Evolutionary conservation across 306 rosid species (phyloP).

Genomic region (Abrus pulchellus): DNA sequence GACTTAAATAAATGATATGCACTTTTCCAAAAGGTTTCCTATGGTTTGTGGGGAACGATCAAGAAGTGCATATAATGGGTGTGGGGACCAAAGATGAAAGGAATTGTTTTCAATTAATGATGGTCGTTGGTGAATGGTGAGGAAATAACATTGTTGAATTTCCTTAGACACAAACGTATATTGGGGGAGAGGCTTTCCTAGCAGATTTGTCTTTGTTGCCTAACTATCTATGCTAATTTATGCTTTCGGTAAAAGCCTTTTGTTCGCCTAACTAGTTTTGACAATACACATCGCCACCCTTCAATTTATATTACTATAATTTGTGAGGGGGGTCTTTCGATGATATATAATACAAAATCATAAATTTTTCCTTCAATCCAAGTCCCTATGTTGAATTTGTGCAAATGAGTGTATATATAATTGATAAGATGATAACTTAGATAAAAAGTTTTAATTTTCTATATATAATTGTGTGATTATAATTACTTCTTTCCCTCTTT

Average conservation of each 20-base stretch:
- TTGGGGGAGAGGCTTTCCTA: slow-evolving; percentile 1
- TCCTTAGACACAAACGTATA: slow-evolving; percentile 15
- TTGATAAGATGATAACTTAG: too few relatives aligned
- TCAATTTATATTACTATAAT: slow-evolving; percentile 44
- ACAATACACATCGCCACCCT: slow-evolving; percentile 30
- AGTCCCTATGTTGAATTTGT: too few relatives aligned
- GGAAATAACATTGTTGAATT: slow-evolving; percentile 26
- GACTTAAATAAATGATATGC: slow-evolving; percentile 40
- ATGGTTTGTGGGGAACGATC: slow-evolving; percentile 46
- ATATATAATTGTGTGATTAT: too few relatives aligned
- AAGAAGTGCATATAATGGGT: slow-evolving; percentile 27
- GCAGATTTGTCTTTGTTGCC: slow-evolving; percentile 42
- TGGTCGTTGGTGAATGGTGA: slow-evolving; percentile 37
- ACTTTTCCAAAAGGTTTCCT: slow-evolving; percentile 35
- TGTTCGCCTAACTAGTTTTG: slow-evolving; percentile 47
- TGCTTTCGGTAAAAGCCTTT: slow-evolving; percentile 34
- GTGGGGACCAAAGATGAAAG: slow-evolving; percentile 52
- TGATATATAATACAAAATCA: background rate
- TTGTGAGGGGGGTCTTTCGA: background rate
- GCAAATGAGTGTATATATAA: too few relatives aligned
- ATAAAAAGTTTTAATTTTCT: too few relatives aligned
- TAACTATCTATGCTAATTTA: slow-evolving; percentile 34
- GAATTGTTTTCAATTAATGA: slow-evolving; percentile 42
- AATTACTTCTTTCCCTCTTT: too few relatives aligned
- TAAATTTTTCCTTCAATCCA: background rate